Percentiles rank a stretch among this genome's conserved stretches.
These are phyloP conservation scores for Blastomyces emzantsi DNA, from an alignment of 2,329 filamentous ascomycete genomes.

Conservation along the genomic window DNA sequence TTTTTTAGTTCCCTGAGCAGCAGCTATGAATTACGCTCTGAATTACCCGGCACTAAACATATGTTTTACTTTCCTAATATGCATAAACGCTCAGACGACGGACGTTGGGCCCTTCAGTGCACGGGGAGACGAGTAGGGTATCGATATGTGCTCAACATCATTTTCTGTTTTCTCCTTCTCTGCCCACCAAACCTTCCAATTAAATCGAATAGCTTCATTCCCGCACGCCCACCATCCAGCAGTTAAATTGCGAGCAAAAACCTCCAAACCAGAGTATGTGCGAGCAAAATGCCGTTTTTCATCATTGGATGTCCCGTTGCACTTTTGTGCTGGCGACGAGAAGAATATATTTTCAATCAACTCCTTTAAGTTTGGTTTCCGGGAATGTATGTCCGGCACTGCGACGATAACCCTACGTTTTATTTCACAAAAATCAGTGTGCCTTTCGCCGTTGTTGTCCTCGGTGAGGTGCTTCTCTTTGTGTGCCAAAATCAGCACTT, in stretches of 20 bases:
- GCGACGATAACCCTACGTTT: conserved; percentile 46
- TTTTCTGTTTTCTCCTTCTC: not conserved
- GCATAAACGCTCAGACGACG: not conserved
- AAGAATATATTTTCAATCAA: conserved; percentile 44
- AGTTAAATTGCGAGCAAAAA: conserved; percentile 53
- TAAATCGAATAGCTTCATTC: conserved; percentile 54
- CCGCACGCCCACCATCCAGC: conserved; percentile 55
- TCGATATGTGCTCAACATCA: not conserved
- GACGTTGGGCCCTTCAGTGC: not conserved
- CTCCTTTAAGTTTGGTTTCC: conserved; percentile 54
- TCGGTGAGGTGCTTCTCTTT: conserved; percentile 16
- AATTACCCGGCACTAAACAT: not conserved
- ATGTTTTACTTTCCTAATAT: not conserved
- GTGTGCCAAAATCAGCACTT: conserved; percentile 45
- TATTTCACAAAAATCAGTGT: conserved; percentile 20
- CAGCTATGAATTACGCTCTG: not conserved
- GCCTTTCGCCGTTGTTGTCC: conserved; percentile 18
- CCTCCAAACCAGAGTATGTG: conserved; percentile 46
- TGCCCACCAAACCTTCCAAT: conserved; percentile 46
- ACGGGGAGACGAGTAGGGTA: not conserved
- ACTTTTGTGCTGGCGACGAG: not conserved
- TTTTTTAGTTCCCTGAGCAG: not conserved
- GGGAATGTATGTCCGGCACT: conserved; percentile 55
- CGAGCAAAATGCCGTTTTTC: conserved; percentile 11
- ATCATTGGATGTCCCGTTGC: not conserved